Evolutionary conservation across 345 rosid species (phyloP).

Genomic region (Abelmoschus esculentus): DNA sequence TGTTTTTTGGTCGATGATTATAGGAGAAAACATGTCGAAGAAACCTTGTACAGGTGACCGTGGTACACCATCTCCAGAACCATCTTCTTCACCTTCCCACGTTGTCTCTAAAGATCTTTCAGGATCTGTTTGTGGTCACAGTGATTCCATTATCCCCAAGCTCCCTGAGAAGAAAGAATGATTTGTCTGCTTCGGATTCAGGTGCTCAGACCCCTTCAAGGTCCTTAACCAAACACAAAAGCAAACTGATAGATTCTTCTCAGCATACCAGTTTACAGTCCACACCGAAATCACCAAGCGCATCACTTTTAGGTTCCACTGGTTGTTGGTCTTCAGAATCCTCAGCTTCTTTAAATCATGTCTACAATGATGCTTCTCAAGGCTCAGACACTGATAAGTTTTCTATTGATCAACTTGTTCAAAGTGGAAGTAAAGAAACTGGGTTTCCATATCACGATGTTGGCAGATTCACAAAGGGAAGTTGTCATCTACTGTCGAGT

Average conservation of each 20-base stretch:
- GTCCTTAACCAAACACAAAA: conserved; percentile 9
- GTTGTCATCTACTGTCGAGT: conserved; percentile 1
- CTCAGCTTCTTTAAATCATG: conserved; percentile 10
- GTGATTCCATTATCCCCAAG: conserved; percentile 15
- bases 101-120: conserved; percentile 3
- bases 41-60: conserved; percentile 21
- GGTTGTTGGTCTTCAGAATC: conserved; percentile 21
- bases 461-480: not conserved
- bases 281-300: conserved; percentile 15
- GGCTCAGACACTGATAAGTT: conserved; percentile 5
- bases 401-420: not conserved
- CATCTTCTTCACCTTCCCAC: conserved; percentile 17
- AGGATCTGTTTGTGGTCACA: not conserved
- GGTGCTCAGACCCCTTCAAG: conserved; percentile 17
- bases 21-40: conserved; percentile 28
- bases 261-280: conserved; percentile 10
- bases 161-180: conserved; percentile 17
- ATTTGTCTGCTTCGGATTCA: conserved; percentile 17
- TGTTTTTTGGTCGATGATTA: not conserved
- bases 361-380: conserved; percentile 5
- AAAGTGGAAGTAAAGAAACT: conserved; percentile 2
- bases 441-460: not conserved
- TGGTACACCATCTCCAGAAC: conserved; percentile 8
- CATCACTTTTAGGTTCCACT: conserved; percentile 20
- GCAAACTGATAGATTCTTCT: conserved; percentile 8